Percentiles rank a stretch among this genome's conserved stretches.
phyloP scores from a whole-genome alignment of 2,329 filamentous ascomycete species.

The Fusarium incarnatum region DNA sequence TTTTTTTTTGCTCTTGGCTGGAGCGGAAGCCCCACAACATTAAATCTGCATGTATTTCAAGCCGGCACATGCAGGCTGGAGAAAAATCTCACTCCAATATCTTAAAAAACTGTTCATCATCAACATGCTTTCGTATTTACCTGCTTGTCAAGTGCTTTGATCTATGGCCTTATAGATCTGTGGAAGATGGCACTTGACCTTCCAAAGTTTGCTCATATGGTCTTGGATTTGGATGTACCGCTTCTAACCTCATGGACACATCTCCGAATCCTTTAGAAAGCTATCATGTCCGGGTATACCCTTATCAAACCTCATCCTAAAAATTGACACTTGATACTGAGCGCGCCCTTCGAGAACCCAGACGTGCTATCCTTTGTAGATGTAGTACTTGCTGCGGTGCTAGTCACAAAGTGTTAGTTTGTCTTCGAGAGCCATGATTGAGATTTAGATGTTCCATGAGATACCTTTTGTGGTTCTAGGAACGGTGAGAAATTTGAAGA shows the following conservation, averaged over 20 bases:
- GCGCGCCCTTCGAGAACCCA: not conserved
- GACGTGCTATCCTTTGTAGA: not conserved
- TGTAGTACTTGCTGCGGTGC: not conserved
- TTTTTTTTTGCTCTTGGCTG: not conserved
- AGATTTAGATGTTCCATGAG: not conserved
- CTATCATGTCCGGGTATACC: fast-evolving
- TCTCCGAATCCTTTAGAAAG: not conserved
- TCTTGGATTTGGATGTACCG: not conserved
- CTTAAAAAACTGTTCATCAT: not conserved
- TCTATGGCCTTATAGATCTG: not conserved
- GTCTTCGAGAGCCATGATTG: not conserved
- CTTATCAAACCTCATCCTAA: not conserved
- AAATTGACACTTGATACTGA: not conserved
- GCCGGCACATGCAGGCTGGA: too few relatives aligned
- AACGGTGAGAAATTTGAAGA: not conserved
- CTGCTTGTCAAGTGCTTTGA: not conserved
- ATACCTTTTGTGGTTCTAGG: not conserved
- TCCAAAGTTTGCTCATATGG: not conserved
- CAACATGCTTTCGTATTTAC: not conserved
- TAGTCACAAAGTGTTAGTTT: not conserved
- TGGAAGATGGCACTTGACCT: not conserved
- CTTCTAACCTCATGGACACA: not conserved
- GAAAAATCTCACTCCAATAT: not conserved
- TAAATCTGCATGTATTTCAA: too few relatives aligned
- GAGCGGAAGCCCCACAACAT: too few relatives aligned